Conservation (phyloP, 2,329 filamentous ascomycete species). For the Fusarium graminum region DNA sequence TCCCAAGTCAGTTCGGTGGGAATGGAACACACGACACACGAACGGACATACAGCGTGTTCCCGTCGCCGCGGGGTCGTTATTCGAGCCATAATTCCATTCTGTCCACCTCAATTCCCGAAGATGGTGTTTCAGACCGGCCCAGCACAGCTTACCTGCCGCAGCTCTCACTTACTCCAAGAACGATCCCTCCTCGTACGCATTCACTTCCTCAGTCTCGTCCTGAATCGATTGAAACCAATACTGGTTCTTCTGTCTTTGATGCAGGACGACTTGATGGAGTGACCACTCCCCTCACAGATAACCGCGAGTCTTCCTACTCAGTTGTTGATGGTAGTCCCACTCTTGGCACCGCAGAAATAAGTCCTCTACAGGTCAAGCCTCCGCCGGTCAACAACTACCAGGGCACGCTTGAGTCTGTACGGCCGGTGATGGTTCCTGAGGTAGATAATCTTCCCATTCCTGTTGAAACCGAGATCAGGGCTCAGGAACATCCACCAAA, state of each 20-base stretch:
- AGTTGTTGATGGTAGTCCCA: conserved; percentile 44
- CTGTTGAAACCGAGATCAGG: conserved; percentile 40
- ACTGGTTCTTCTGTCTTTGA: conserved; percentile 48
- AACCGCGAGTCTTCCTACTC: conserved; percentile 41
- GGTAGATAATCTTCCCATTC: conserved; percentile 46
- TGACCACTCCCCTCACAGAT: conserved; percentile 42
- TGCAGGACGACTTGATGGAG: conserved; percentile 36
- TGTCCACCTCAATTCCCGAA: conserved; percentile 49
- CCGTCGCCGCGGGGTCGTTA: conserved; percentile 43
- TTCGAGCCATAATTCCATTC: conserved; percentile 41
- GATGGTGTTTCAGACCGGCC: conserved; percentile 43
- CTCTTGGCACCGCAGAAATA: conserved; percentile 43
- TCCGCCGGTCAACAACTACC: conserved; percentile 35
- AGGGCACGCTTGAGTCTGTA: conserved; percentile 25
- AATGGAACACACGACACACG: conserved; percentile 35
- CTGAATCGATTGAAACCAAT: conserved; percentile 47
- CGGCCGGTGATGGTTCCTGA: conserved; percentile 27
- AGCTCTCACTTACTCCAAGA: conserved; percentile 33
- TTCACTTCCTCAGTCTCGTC: conserved; percentile 42
- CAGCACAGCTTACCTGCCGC: conserved; percentile 34
- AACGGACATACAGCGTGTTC: conserved; percentile 46
- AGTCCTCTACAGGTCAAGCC: conserved; percentile 36
- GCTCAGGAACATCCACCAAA: conserved; percentile 36
- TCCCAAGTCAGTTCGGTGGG: conserved; percentile 42
- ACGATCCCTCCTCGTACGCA: conserved; percentile 35